Conservation (phyloP, 2,329 filamentous ascomycete genomes). For the Microsporum ferrugineum region DNA sequence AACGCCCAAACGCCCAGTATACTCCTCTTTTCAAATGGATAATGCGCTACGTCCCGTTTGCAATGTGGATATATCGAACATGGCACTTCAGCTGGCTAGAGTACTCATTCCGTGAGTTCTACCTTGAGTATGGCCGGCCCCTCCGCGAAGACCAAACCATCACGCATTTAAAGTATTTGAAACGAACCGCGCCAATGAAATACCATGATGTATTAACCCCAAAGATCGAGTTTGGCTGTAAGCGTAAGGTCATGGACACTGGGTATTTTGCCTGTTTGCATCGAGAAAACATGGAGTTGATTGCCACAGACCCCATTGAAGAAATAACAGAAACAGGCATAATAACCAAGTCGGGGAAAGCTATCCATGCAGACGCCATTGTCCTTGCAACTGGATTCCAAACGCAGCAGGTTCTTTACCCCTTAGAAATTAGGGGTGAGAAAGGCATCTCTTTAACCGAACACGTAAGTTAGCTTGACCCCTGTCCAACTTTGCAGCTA, state of each 20-base stretch:
- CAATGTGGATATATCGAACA: constrained; percentile 36
- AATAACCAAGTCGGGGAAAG: constrained; percentile 27
- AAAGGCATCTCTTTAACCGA: constrained; percentile 25
- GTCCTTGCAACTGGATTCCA: constrained; percentile 42
- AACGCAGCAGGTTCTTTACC: constrained; percentile 37
- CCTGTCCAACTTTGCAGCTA: constrained; percentile 21
- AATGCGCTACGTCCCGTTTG: constrained; percentile 37
- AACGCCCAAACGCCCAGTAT: constrained; percentile 36
- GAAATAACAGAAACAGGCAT: constrained; percentile 31
- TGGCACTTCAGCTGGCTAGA: constrained; percentile 37
- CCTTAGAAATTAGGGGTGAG: constrained; percentile 37
- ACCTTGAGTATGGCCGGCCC: constrained; percentile 27
- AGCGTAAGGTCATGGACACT: constrained; percentile 39
- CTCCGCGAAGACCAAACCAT: constrained; percentile 29
- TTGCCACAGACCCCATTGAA: constrained; percentile 32
- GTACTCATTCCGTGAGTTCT: constrained; percentile 34
- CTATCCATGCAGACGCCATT: constrained; percentile 36
- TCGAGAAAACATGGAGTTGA: constrained; percentile 32
- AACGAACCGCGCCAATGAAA: constrained; percentile 31
- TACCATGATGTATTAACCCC: constrained; percentile 38
- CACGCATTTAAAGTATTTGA: constrained; percentile 35
- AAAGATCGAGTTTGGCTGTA: constrained; percentile 38
- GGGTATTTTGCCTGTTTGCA: constrained; percentile 37
- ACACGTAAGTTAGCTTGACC: constrained; percentile 18
- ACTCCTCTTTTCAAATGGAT: constrained; percentile 30